Percentiles rank a stretch among this genome's conserved stretches.
These are phyloP conservation scores for Dactylorhiza incarnata DNA, from an alignment of 106 monocot species.

Conservation along the genomic window DNA sequence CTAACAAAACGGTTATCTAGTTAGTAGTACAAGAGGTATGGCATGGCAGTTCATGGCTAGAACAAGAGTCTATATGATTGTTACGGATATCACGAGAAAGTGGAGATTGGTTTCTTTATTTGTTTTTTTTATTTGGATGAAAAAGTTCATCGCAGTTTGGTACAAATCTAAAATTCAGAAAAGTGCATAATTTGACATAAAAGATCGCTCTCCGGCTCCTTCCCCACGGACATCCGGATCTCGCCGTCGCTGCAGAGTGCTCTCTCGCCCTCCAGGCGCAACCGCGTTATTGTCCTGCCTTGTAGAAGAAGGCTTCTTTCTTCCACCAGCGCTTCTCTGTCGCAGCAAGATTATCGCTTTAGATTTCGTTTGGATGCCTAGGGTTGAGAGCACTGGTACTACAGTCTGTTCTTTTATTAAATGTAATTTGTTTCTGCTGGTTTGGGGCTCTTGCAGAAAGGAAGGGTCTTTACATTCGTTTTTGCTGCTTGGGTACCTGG, in stretches of 20 bases:
- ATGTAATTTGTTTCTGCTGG: background rate
- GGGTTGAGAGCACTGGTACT: background rate
- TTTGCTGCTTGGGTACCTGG: background rate
- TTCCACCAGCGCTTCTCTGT: too few species aligned
- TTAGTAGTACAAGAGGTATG: too few species aligned
- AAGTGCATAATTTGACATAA: too few species aligned
- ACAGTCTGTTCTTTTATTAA: background rate
- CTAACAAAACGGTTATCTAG: too few species aligned
- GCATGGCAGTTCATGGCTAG: too few species aligned
- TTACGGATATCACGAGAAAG: too few species aligned
- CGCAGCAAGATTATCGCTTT: background rate
- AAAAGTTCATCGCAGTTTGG: too few species aligned
- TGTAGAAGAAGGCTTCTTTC: too few species aligned
- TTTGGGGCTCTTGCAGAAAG: background rate
- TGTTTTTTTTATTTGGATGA: too few species aligned
- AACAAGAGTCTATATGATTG: too few species aligned
- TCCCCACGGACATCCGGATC: constrained; percentile 68
- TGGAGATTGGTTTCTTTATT: too few species aligned
- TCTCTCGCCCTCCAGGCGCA: constrained; percentile 83
- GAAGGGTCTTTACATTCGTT: background rate
- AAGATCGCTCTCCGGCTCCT: constrained; percentile 59
- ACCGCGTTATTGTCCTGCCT: constrained; percentile 73
- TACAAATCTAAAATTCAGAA: too few species aligned
- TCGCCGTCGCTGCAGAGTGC: constrained; percentile 88
- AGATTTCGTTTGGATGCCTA: background rate